Conservation (phyloP, 768 basidiomycete genomes). For the Peribolospora baueri region DNA sequence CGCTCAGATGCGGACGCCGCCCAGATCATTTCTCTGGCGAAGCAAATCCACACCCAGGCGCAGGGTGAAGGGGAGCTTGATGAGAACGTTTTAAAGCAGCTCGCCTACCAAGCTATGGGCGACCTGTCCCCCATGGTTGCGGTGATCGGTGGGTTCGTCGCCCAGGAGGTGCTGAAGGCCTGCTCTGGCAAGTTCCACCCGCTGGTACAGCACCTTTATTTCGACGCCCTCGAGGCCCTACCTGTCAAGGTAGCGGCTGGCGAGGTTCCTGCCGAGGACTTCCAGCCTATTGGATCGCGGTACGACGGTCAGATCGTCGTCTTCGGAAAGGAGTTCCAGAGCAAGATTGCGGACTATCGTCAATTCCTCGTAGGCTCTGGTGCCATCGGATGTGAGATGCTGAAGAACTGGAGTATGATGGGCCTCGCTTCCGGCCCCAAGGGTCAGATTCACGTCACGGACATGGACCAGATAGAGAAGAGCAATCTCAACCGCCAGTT, state of each 20-base stretch:
- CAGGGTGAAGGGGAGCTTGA: constrained; percentile 41
- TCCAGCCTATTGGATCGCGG: constrained; percentile 52
- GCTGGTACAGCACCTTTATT: constrained; percentile 80
- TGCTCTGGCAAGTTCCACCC: constrained; percentile 96
- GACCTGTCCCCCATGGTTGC: constrained; percentile 75
- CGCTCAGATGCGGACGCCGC: constrained; percentile 60
- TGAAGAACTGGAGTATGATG: constrained; percentile 99
- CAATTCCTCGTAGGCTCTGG: constrained; percentile 98
- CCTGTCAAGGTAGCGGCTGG: constrained; percentile 36
- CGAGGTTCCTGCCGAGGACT: constrained; percentile 28
- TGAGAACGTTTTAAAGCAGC: constrained; percentile 46
- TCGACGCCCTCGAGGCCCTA: constrained; percentile 87
- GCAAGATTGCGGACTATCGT: constrained; percentile 63
- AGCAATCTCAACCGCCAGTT: constrained; percentile 95
- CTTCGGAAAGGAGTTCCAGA: constrained; percentile 78
- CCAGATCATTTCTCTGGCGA: constrained; percentile 45
- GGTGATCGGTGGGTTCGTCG: constrained; percentile 89
- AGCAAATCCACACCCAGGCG: constrained; percentile 32
- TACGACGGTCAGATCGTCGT: constrained; percentile 92
- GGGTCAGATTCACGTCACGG: constrained; percentile 75
- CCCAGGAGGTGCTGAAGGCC: constrained; percentile 91
- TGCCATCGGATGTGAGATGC: constrained; percentile 97
- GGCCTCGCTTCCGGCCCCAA: constrained; percentile 58
- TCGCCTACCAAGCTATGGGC: constrained; percentile 75
- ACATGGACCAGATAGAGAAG: constrained; percentile 97